Evolutionary conservation across 345 rosid species (phyloP), one percentile per base, ranked within the genome.

Genomic region (Gossypium australe): DNA sequence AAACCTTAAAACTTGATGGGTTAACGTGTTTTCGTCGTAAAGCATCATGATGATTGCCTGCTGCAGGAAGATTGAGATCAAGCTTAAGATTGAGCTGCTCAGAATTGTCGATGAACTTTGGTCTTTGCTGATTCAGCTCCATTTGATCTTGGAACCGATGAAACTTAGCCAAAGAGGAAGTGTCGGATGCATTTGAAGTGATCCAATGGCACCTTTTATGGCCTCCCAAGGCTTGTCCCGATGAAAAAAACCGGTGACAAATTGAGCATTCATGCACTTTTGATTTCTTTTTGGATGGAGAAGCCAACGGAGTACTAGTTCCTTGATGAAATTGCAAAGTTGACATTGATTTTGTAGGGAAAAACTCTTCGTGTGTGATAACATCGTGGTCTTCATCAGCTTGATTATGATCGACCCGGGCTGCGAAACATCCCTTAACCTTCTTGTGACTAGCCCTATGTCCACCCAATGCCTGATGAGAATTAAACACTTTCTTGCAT

Each of bases 391-490:
- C 83, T 7, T 86, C 87, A 7, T 86, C 88, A 8, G 75, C 82
- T 29, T 78, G 48, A 61, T 74, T 79, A 59, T 85, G 80, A 74
- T 88, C 92, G 27, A 84, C 75, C 76, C 89, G 76, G 0, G 97
- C 90, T 12, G 99, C 99, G 77, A 90, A 95, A 67, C 99, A 95
- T 27, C 98, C 98, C 77, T 91, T 95, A 47, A 95, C 98, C 70
- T 95, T 95, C 87, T 95, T 93, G 85, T 95, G 99, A 84, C 99
- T 95, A 9, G 98, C 99, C 83, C 99, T 85, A 76, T 95, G 99
- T 55, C 99, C 99, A 2, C 99, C 99, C 72, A 95, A 80, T 9
- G 98, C 99, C 84, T 95, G 98, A 76, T 95, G 99, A 34, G 99
- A 95, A 81, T 89, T 86, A 81, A 95, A 95, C 72, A 93, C 97